phyloP scores from a whole-genome alignment of 2,329 filamentous ascomycete genomes.

The Exutisphaerella laricina region DNA sequence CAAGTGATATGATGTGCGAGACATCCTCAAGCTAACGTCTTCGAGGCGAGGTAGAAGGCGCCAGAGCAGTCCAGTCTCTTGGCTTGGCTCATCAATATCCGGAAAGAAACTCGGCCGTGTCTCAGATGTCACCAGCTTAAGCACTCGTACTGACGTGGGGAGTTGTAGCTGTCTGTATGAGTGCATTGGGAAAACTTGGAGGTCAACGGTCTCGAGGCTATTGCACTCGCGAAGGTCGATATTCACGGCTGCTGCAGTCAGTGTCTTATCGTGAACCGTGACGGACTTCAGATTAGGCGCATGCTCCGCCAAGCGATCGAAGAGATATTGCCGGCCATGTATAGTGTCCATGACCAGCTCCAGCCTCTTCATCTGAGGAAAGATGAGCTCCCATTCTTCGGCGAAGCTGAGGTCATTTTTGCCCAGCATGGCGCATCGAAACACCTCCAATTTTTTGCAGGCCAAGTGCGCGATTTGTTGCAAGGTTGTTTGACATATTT shows the following conservation, averaged over 20 bases:
- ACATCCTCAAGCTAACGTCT: not conserved
- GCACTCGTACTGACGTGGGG: conserved; percentile 5
- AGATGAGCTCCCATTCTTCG: not conserved
- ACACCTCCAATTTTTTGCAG: not conserved
- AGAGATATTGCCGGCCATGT: not conserved
- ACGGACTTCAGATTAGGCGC: not conserved
- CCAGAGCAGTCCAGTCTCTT: not conserved
- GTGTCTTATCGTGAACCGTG: conserved; percentile 3
- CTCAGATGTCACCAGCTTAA: not conserved
- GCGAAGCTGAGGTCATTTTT: not conserved
- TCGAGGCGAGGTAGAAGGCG: not conserved
- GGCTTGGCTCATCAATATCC: not conserved
- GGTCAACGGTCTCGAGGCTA: conserved; percentile 4
- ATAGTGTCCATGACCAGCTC: not conserved
- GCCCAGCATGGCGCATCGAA: not conserved
- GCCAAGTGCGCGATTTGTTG: not conserved
- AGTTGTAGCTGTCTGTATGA: conserved; percentile 2
- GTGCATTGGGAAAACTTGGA: conserved; percentile 4
- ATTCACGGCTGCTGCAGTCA: not conserved
- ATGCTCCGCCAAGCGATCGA: not conserved
- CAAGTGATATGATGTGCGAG: not conserved
- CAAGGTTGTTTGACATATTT: conserved; percentile 9
- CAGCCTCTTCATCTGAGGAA: not conserved
- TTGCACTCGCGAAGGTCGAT: conserved; percentile 11
- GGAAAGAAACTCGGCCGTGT: not conserved